These are phyloP conservation scores for Zymoseptoria ardabiliae DNA, from an alignment of 2,329 filamentous ascomycete genomes.

Conservation along the genomic window DNA sequence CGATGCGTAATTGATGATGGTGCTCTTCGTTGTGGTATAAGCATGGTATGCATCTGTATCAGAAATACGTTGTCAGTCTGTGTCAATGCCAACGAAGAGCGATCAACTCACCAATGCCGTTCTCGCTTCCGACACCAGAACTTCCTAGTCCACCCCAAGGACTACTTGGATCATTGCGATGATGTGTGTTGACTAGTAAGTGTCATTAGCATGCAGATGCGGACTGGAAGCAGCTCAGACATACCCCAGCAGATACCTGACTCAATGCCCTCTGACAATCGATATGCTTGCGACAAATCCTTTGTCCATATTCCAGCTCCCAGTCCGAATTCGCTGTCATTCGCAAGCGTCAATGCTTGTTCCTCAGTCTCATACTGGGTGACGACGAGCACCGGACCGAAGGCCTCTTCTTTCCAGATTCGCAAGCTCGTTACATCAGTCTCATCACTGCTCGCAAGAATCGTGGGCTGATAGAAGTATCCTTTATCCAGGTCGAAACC, in stretches of 20 bases:
- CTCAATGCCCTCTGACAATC: slow-evolving; percentile 46
- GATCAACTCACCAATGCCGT: slow-evolving; percentile 57
- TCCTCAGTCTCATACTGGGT: slow-evolving; percentile 39
- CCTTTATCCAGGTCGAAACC: slow-evolving; percentile 45
- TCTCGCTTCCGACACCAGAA: slow-evolving; percentile 64
- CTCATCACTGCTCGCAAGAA: slow-evolving; percentile 28
- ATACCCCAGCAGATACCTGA: slow-evolving; percentile 59
- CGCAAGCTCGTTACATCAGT: slow-evolving; percentile 16
- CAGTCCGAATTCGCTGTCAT: slow-evolving; percentile 45
- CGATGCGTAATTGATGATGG: slow-evolving; percentile 61
- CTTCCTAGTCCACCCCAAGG: slow-evolving; percentile 61
- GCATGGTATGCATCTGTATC: slow-evolving; percentile 34
- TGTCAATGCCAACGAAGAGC: not conserved
- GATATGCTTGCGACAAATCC: slow-evolving; percentile 47
- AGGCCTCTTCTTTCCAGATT: slow-evolving; percentile 45
- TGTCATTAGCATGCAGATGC: not conserved
- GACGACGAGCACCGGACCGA: slow-evolving; percentile 38
- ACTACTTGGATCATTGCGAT: slow-evolving; percentile 64
- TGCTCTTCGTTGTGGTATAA: slow-evolving; percentile 53
- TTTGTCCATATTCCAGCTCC: slow-evolving; percentile 47
- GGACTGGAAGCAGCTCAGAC: not conserved
- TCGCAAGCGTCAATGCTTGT: slow-evolving; percentile 42
- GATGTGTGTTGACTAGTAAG: slow-evolving; percentile 46
- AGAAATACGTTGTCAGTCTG: not conserved
- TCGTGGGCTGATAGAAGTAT: slow-evolving; percentile 44